Base-by-base conservation (phyloP, 2,329 filamentous ascomycete species). In the Aspergillus viridinutans region DNA sequence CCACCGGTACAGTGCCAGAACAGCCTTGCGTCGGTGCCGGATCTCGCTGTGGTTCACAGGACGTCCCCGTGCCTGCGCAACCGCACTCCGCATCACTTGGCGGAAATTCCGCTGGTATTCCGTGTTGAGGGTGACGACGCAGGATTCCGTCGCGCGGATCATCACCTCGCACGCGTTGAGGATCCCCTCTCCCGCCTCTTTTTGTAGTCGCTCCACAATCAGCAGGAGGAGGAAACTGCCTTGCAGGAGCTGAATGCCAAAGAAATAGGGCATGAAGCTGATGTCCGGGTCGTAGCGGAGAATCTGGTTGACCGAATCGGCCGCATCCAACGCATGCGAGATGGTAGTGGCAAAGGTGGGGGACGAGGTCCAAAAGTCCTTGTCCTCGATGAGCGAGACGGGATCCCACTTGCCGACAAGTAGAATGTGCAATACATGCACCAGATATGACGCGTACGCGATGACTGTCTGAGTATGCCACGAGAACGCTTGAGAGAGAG, bases 181-280 rank as follows among this genome's bases (percentile, higher is more conserved):
- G 5, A 96, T 90, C 64, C 86, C 91, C 3, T 90, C 85, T n/a
- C 88, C 91, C 1, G 90, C 92, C 71, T 95, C 90, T 21, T 86
- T 85, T 73, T 92, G 88, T 54, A 96, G 79, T 72, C 95, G 94
- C 72, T 96, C 92, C 58, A 92, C 92, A 52, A 96, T 95, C 48
- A 96, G 79, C 1, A 96, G 82, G 25, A 96, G 78, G 43, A 96
- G 76, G 72, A 96, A 96, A 42, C 90, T 95, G 5, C 92, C 92
- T 69, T 97, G 92, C 4, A 97, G 79, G 2, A 97, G 81, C 71
- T 96, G 96, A 59, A 96, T 93, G 57, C 92, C 92, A 64, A 96
- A 96, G 78, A 96, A 96, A 78, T 95, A 96, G 1, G 92, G 92
- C 90, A 96, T 96, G 74, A 96, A 95, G 73, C 93, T 92, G 51